Evolutionary conservation across 345 rosid species (phyloP).

Genomic region (Ceriops decandra): DNA sequence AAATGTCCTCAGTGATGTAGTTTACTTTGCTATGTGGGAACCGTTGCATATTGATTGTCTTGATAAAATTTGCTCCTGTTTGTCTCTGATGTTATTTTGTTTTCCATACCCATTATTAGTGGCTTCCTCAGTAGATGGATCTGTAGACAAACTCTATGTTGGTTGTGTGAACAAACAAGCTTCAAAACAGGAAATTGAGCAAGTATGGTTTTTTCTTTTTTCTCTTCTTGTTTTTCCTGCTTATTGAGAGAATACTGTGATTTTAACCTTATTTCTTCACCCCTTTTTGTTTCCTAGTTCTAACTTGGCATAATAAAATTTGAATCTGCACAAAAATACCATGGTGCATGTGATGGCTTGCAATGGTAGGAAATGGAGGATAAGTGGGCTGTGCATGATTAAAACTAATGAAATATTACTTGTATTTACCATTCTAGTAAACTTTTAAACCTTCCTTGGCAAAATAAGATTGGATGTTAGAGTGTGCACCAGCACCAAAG

Average conservation of each 20-base stretch:
- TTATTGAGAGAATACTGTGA: neutral
- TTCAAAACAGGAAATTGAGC: constrained; percentile 58
- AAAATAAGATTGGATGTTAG: too few species aligned
- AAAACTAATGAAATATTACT: neutral
- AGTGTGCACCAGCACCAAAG: too few species aligned
- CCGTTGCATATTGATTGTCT: neutral
- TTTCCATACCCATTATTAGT: constrained; percentile 1
- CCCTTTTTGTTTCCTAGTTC: neutral
- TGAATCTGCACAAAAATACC: neutral
- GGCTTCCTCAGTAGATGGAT: constrained; percentile 27
- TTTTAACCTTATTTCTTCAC: neutral
- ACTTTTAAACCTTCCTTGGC: too few species aligned
- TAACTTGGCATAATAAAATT: neutral
- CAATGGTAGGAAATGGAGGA: neutral
- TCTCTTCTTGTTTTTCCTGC: constrained; percentile 7
- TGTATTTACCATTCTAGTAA: neutral
- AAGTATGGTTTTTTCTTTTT: constrained; percentile 41
- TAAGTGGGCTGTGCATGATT: neutral
- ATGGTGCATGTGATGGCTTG: neutral
- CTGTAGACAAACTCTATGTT: constrained; percentile 66
- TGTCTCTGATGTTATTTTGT: neutral
- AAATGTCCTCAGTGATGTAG: neutral
- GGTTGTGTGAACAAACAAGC: constrained; percentile 66
- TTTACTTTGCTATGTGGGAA: constrained; percentile 13
- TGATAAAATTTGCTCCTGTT: neutral